These are phyloP conservation scores for Echeveria elegans DNA, from an alignment of 164 flowering plant species.

Conservation along the genomic window DNA sequence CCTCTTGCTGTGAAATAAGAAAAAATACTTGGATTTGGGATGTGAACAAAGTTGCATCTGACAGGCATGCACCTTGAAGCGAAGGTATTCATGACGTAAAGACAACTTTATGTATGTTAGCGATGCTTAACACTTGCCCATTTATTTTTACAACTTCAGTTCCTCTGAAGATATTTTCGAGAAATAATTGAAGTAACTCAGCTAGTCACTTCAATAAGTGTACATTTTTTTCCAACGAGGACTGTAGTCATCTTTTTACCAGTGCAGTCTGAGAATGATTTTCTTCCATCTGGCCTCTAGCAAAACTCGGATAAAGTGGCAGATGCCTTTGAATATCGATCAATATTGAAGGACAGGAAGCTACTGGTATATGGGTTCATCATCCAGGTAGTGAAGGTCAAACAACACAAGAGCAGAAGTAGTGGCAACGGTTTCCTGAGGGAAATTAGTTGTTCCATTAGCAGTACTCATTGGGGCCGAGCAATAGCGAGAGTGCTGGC, in stretches of 20 bases:
- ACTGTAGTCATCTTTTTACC: too few species aligned
- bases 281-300: constrained; percentile 20
- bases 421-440: constrained; percentile 28
- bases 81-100: constrained; percentile 42
- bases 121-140: not conserved
- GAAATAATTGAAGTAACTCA: too few species aligned
- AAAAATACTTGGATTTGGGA: constrained; percentile 87
- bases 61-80: constrained; percentile 97
- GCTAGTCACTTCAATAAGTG: too few species aligned
- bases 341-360: constrained; percentile 54
- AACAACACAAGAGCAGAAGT: constrained; percentile 32
- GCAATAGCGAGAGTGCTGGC: constrained; percentile 28
- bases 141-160: not conserved
- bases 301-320: constrained; percentile 28
- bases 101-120: not conserved
- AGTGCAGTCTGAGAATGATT: too few species aligned
- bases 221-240: too few species aligned
- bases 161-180: not conserved
- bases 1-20: constrained; percentile 72
- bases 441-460: constrained; percentile 21
- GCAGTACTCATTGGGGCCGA: constrained; percentile 17
- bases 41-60: constrained; percentile 79
- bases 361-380: constrained; percentile 74
- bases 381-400: constrained; percentile 70
- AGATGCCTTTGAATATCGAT: constrained; percentile 71